Evolutionary conservation across 2,329 filamentous ascomycete species (phyloP).

Genomic region (Colletotrichum navitas): DNA sequence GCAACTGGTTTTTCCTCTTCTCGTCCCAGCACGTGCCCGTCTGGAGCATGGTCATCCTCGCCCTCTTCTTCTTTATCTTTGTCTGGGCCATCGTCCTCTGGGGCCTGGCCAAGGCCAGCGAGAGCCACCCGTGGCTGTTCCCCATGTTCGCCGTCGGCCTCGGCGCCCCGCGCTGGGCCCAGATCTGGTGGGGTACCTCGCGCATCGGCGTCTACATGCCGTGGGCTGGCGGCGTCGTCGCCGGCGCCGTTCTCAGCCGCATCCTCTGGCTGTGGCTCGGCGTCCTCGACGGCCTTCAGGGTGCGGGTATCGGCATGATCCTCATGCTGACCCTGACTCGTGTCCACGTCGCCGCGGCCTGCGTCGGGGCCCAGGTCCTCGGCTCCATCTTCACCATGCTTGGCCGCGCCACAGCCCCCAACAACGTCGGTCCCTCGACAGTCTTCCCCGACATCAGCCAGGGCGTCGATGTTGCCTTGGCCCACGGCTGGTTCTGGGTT

Average conservation of each 20-base stretch:
- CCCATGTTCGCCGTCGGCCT: slow-evolving; percentile 77
- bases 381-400: slow-evolving; percentile 73
- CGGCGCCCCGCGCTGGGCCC: slow-evolving; percentile 74
- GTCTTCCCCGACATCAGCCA: slow-evolving; percentile 73
- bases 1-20: slow-evolving; percentile 77
- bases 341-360: slow-evolving; percentile 73
- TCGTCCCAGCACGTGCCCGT: slow-evolving; percentile 65
- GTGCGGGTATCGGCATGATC: slow-evolving; percentile 77
- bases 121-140: slow-evolving; percentile 75
- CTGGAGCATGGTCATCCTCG: slow-evolving; percentile 69
- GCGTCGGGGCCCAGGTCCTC: slow-evolving; percentile 71
- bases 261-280: slow-evolving; percentile 74
- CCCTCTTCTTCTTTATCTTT: slow-evolving; percentile 65
- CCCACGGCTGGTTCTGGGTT: slow-evolving; percentile 71
- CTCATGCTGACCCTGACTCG: slow-evolving; percentile 74
- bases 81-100: slow-evolving; percentile 68
- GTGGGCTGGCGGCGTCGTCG: slow-evolving; percentile 68
- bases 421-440: slow-evolving; percentile 70
- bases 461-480: slow-evolving; percentile 58
- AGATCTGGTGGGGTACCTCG: slow-evolving; percentile 75
- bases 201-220: slow-evolving; percentile 72
- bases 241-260: slow-evolving; percentile 66
- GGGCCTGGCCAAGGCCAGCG: slow-evolving; percentile 65
- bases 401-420: slow-evolving; percentile 70
- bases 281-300: slow-evolving; percentile 73